Base-by-base conservation (phyloP, 345 rosid genomes). In the Ailanthus altissimus region DNA sequence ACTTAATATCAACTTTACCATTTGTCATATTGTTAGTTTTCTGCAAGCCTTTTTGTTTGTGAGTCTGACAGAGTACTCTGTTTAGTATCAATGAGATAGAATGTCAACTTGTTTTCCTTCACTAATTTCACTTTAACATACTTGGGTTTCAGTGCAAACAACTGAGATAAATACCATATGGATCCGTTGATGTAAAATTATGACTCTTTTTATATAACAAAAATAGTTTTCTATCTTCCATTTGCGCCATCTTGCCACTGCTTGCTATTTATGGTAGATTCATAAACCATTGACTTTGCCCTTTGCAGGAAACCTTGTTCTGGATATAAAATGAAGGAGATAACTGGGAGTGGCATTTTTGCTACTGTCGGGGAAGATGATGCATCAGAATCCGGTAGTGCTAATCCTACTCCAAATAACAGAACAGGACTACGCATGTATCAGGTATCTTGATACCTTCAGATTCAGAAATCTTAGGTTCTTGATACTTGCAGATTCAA, bases 331-430 rank as follows among this genome's bases (percentile, higher is more conserved):
- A 85, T 91, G 90, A 94, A 96, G 80, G 97, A 96, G 90, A 94
- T 96, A 42, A 91, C 94, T 45, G 99, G 99, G 28, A 92, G 98
- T 85, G 98, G 98, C 38, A 96, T 96, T 74, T 96, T 96, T 86
- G 76, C 86, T 18, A 90, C 83, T 46, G 80, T 85, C 38, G 92
- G 82, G 74, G 95, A 87, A 69, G 60, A 79, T 61, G 98, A 86
- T 53, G 74, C 78, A 40, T 50, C 83, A 1, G 94, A 93, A 82
- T 74, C 84, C 15, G 91, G 79, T 56, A 86, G 72, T 76, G 91
- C 79, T 18, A 88, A 89, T 68, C 80, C 80, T n/a, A 79, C 83
- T 64, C 79, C 91, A 10, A 86, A 83, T 58, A 86, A 75, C 80
- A 88, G 64, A 81, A 88, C 88, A 11, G 90, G 88, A 70, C 0